phyloP scores from a whole-genome alignment of 2,329 filamentous ascomycete species.

The Cryphonectria naterciae region DNA sequence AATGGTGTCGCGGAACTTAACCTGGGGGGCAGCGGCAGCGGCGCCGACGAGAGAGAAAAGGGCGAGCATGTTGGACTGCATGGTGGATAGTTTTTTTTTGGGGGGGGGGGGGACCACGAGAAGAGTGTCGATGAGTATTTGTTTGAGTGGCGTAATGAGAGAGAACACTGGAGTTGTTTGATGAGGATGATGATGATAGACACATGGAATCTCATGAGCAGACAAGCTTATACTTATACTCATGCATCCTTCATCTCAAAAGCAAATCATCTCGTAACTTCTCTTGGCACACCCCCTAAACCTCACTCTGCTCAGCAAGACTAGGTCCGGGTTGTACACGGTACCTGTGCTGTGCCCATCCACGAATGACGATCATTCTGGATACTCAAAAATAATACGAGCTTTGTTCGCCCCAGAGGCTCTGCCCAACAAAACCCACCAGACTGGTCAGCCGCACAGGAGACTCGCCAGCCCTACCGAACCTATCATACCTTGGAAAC shows the following conservation, averaged over 20 bases:
- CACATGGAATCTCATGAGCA: background rate
- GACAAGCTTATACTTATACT: background rate
- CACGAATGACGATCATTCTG: background rate
- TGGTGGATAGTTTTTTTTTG: conserved; percentile 17
- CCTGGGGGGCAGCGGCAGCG: conserved; percentile 38
- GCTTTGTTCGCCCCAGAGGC: background rate
- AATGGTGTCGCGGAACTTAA: conserved; percentile 34
- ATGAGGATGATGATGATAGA: background rate
- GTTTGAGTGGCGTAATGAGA: background rate
- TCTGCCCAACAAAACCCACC: background rate
- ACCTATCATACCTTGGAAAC: background rate
- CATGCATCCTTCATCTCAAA: background rate
- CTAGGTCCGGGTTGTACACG: background rate
- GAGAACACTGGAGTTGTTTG: background rate
- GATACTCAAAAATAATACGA: background rate
- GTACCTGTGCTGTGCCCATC: background rate
- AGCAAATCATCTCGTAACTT: background rate
- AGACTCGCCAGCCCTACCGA: background rate
- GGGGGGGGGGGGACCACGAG: conserved; percentile 6
- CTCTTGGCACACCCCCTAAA: background rate
- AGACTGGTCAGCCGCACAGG: background rate
- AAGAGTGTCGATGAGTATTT: background rate
- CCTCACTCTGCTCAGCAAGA: background rate
- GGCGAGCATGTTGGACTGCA: conserved; percentile 60
- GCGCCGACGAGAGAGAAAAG: conserved; percentile 51